These are phyloP conservation scores for Citrullus colocynthis DNA, from an alignment of 306 rosid genomes.

Conservation along the genomic window DNA sequence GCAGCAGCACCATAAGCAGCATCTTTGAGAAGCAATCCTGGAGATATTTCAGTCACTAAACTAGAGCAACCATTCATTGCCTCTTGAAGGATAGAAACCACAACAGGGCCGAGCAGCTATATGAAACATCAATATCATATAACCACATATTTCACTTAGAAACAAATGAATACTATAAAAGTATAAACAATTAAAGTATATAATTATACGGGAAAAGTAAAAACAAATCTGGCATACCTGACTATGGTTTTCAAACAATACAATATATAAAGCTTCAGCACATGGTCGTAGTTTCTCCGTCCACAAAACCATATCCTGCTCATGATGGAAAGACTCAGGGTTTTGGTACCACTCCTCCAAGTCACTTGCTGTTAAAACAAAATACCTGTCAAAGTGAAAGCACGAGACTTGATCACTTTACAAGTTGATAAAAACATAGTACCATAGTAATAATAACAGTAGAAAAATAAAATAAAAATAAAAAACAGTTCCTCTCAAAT, in stretches of 20 bases:
- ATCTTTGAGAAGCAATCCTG: slow-evolving; percentile 88
- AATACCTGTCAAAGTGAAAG: slow-evolving; percentile 48
- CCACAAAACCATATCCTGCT: slow-evolving; percentile 99
- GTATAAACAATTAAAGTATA: not conserved
- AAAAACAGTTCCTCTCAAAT: not conserved
- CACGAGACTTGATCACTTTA: not conserved
- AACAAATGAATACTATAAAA: slow-evolving; percentile 12
- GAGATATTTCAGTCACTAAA: slow-evolving; percentile 66
- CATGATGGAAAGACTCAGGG: slow-evolving; percentile 89
- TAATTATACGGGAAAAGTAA: slow-evolving; percentile 12
- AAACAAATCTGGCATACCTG: slow-evolving; percentile 45
- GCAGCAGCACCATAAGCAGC: slow-evolving; percentile 98
- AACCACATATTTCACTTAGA: slow-evolving; percentile 10
- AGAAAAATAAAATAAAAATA: not conserved
- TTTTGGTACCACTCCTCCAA: slow-evolving; percentile 85
- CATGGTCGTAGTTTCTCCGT: slow-evolving; percentile 95
- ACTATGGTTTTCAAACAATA: slow-evolving; percentile 83
- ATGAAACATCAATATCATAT: slow-evolving; percentile 14
- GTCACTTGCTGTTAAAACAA: slow-evolving; percentile 73
- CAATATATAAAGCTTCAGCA: slow-evolving; percentile 89
- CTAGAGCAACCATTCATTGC: slow-evolving; percentile 77
- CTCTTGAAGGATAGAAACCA: slow-evolving; percentile 86
- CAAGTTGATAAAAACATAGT: not conserved
- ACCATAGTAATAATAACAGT: not conserved
- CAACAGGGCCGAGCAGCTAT: slow-evolving; percentile 90